Evolutionary conservation across 2,329 filamentous ascomycete species (phyloP).

Genomic region (Fusarium chaquense): DNA sequence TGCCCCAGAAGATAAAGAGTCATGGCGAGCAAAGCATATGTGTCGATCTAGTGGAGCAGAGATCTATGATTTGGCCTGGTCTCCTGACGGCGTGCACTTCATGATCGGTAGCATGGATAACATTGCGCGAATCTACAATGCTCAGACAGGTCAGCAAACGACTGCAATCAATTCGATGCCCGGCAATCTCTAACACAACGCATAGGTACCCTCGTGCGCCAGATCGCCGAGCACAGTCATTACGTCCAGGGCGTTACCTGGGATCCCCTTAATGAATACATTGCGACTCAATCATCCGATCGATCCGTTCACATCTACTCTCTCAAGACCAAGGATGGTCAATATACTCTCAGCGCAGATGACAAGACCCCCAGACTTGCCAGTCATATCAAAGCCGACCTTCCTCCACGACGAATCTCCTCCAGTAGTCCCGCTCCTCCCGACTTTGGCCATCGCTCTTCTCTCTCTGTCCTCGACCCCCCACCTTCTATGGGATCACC

Average conservation of each 20-base stretch:
- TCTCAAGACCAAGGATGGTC: conserved; percentile 94
- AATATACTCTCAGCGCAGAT: conserved; percentile 80
- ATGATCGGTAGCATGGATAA: conserved; percentile 99
- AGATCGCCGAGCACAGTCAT: conserved; percentile 97
- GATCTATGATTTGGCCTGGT: conserved; percentile 99
- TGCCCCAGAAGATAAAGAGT: conserved; percentile 90
- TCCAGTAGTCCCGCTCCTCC: conserved; percentile 93
- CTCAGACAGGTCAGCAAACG: conserved; percentile 78
- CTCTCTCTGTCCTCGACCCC: conserved; percentile 68
- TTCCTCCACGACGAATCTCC: conserved; percentile 90
- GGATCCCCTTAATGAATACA: conserved; percentile 98
- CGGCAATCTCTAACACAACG: conserved; percentile 12
- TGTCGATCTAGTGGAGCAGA: conserved; percentile 94
- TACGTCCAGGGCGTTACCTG: conserved; percentile 98
- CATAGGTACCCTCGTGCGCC: conserved; percentile 76
- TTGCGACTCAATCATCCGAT: conserved; percentile 97
- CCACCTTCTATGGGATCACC: conserved; percentile 78
- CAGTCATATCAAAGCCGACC: conserved; percentile 83
- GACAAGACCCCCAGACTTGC: conserved; percentile 83
- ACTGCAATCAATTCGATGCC: background rate
- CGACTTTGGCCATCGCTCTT: conserved; percentile 77
- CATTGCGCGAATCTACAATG: conserved; percentile 95
- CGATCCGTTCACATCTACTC: conserved; percentile 98
- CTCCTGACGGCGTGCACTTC: conserved; percentile 94
- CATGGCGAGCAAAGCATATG: conserved; percentile 98